Evolutionary conservation across 2,329 filamentous ascomycete species (phyloP).

Genomic region (Neobulgaria alba): DNA sequence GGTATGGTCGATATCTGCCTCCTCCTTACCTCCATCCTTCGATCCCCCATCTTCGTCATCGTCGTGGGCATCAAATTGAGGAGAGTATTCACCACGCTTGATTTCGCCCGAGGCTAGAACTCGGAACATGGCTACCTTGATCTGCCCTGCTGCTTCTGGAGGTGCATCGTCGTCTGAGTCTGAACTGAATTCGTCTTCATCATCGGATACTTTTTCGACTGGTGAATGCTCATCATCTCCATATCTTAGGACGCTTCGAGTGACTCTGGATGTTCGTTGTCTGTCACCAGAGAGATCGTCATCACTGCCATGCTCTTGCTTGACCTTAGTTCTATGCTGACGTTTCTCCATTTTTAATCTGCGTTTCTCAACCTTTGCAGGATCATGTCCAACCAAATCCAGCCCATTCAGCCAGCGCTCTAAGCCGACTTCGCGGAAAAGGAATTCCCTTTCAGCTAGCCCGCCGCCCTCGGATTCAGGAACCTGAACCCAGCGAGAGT

Average conservation of each 20-base stretch:
- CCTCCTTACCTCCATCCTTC: constrained; percentile 44
- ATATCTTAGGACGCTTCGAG: constrained; percentile 63
- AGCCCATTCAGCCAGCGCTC: constrained; percentile 95
- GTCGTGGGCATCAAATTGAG: constrained; percentile 94
- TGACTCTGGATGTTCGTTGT: constrained; percentile 13
- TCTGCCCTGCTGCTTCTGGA: constrained; percentile 91
- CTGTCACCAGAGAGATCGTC: constrained; percentile 30
- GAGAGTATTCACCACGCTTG: constrained; percentile 95
- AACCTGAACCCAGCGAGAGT: constrained; percentile 94
- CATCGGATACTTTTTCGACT: constrained; percentile 56
- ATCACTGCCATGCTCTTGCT: constrained; percentile 38
- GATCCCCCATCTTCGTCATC: constrained; percentile 64
- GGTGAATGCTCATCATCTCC: constrained; percentile 67
- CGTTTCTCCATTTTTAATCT: constrained; percentile 68
- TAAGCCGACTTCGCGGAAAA: constrained; percentile 93
- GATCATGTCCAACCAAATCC: constrained; percentile 88
- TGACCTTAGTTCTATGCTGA: constrained; percentile 52
- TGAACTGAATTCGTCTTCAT: constrained; percentile 65
- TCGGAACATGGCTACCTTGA: constrained; percentile 94
- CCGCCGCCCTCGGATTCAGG: constrained; percentile 86
- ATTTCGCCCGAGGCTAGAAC: constrained; percentile 94
- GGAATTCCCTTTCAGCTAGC: constrained; percentile 88
- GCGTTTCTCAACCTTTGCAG: constrained; percentile 82
- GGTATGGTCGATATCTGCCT: constrained; percentile 87
- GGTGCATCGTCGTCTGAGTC: constrained; percentile 74